Evolutionary conservation across 768 basidiomycete species (phyloP).

Genomic region (Roridomyces roridus): DNA sequence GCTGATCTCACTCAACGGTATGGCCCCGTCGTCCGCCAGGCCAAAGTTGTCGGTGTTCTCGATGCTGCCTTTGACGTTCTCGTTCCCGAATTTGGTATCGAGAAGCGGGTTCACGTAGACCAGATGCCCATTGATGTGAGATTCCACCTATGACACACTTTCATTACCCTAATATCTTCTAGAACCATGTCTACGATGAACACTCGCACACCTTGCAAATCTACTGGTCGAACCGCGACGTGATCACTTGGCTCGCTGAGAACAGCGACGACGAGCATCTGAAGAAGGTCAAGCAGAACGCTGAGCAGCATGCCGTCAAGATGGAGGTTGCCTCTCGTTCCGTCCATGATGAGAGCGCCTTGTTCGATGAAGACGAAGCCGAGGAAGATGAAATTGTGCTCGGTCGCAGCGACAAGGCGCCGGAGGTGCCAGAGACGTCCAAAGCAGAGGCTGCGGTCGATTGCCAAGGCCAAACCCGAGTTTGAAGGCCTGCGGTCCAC

Average conservation of each 20-base stretch:
- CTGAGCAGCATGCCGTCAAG: constrained; percentile 88
- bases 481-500: constrained; percentile 86
- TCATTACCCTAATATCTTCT: constrained; percentile 25
- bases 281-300: constrained; percentile 91
- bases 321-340: constrained; percentile 91
- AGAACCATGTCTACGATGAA: constrained; percentile 98
- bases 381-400: constrained; percentile 86
- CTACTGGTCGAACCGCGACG: constrained; percentile 95
- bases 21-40: constrained; percentile 94
- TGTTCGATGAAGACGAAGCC: constrained; percentile 88
- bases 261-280: constrained; percentile 96
- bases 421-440: constrained; percentile 62
- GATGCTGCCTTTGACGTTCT: constrained; percentile 98
- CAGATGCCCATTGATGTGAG: constrained; percentile 98
- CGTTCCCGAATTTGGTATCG: constrained; percentile 96
- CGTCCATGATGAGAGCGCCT: constrained; percentile 83
- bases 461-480: constrained; percentile 73
- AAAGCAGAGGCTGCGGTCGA: constrained; percentile 81
- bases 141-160: constrained; percentile 8
- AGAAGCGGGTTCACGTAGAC: constrained; percentile 98
- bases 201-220: constrained; percentile 91
- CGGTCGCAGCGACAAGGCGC: constrained; percentile 56
- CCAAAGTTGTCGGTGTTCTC: constrained; percentile 94
- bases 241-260: constrained; percentile 94
- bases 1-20: constrained; percentile 93